A percentile compares a stretch with the other conserved stretches of the same genome.
phyloP scores from a whole-genome alignment of 805 yeast genomes.

The Grigorovia transvaalensis region DNA sequence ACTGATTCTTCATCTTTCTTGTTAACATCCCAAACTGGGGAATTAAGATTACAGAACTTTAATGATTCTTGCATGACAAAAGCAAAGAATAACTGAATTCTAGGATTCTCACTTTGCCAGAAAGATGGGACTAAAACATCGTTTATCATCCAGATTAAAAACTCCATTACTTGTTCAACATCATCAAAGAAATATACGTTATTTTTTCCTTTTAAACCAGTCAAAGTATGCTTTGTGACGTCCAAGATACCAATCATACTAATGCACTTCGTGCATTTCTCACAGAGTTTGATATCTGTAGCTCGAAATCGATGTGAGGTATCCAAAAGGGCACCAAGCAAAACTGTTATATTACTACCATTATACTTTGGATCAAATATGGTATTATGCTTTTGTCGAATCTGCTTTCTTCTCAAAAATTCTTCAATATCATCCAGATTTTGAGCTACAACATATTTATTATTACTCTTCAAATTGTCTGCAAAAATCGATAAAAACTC shows the following conservation, averaged over 20 bases:
- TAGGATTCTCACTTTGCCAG: constrained; percentile 84
- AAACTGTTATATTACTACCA: constrained; percentile 29
- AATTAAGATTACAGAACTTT: constrained; percentile 45
- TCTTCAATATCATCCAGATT: constrained; percentile 53
- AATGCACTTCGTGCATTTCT: constrained; percentile 56
- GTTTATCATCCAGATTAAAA: constrained; percentile 56
- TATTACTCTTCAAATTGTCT: constrained; percentile 19
- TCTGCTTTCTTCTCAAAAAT: constrained; percentile 42
- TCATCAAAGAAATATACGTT: constrained; percentile 55
- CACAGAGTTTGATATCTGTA: constrained; percentile 39
- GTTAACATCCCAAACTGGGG: constrained; percentile 25
- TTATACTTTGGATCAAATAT: constrained; percentile 9
- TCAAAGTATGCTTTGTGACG: constrained; percentile 41
- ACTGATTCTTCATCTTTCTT: constrained; percentile 18
- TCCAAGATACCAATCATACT: constrained; percentile 74
- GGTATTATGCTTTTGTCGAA: not conserved
- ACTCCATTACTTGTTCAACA: constrained; percentile 49
- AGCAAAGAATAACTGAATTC: constrained; percentile 72
- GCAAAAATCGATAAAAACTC: constrained; percentile 22
- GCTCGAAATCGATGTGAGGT: constrained; percentile 47
- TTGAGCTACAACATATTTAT: constrained; percentile 56
- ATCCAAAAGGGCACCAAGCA: constrained; percentile 45
- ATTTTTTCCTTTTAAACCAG: constrained; percentile 28
- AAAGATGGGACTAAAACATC: constrained; percentile 69
- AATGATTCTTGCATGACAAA: constrained; percentile 82